Evolutionary conservation across 2,329 filamentous ascomycete species (phyloP), one percentile per base, ranked within the genome.

Genomic region (Rugonectria rugulosa): DNA sequence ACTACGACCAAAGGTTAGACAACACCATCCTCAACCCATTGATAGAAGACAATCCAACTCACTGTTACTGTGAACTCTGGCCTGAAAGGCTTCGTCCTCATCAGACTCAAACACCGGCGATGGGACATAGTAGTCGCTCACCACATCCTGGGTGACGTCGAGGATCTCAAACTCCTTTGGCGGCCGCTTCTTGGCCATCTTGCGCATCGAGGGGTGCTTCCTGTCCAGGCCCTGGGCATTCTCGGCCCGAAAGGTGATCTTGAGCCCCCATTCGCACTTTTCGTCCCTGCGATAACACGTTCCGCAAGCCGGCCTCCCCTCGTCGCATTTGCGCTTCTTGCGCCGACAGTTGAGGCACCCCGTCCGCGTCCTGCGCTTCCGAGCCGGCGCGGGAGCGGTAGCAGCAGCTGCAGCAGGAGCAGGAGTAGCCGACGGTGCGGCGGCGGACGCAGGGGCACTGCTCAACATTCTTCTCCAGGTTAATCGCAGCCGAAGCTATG

Each of bases 291-390:
- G 68, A 10, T 63, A 56, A 57, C 73, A 75, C 2, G 70, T 70
- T 12, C 72, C 71, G 37, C 73, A 75, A 3, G 69, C 57, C 6
- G 73, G 73, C 1, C 68, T 70, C 6, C 59, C 59, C 53, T 76
- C 73, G 47, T 76, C 73, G 51, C 73, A 75, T 55, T 74, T 75
- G 36, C 73, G 67, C 67, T 75, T 75, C 62, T 72, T 74, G 29
- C 71, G 71, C 7, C 73, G 72, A 23, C 73, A 75, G 55, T 74
- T 74, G 49, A 75, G 69, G 32, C 73, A 75, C 1, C 73, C 72
- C 5, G 71, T 73, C 20, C 72, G 64, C 12, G 72, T 74, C 14
- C 72, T 65, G 37, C 70, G 67, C 60, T 72, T 73, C 17, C 34
- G 50, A 12, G 51, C 38, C 34, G 49, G 27, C 15, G 37, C 31